These are phyloP conservation scores for Eucalyptus regnans DNA, from an alignment of 345 rosid species.

Conservation along the genomic window DNA sequence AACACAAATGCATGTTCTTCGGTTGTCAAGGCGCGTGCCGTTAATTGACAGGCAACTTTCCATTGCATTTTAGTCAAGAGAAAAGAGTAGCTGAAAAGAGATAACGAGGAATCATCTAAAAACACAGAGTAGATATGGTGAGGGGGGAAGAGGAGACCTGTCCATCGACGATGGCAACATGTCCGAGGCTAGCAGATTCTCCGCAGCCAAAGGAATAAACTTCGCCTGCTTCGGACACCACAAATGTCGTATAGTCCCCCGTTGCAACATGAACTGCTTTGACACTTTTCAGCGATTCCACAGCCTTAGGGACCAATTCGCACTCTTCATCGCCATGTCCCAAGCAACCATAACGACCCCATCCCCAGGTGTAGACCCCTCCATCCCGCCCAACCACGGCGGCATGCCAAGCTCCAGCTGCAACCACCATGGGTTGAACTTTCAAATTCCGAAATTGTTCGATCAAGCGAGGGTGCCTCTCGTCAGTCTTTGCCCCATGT, in stretches of 20 bases:
- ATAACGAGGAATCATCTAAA: not conserved
- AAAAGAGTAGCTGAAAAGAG: not conserved
- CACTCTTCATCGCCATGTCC: constrained; percentile 92
- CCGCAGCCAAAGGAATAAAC: constrained; percentile 96
- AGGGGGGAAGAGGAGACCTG: constrained; percentile 22
- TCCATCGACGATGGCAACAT: constrained; percentile 44
- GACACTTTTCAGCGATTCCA: constrained; percentile 54
- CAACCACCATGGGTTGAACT: constrained; percentile 77
- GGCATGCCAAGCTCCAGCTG: constrained; percentile 99
- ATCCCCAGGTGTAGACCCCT: constrained; percentile 95
- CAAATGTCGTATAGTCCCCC: constrained; percentile 88
- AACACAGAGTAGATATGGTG: not conserved
- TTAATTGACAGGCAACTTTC: not conserved
- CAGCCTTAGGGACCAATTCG: constrained; percentile 69
- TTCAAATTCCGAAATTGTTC: constrained; percentile 63
- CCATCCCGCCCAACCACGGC: constrained; percentile 94
- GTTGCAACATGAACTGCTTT: constrained; percentile 87
- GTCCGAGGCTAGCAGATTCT: constrained; percentile 92
- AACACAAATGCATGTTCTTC: not conserved
- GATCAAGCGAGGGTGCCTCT: constrained; percentile 81
- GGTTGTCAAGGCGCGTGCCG: not conserved
- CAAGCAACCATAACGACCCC: constrained; percentile 93
- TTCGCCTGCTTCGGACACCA: constrained; percentile 78
- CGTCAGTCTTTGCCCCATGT: constrained; percentile 64
- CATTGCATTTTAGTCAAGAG: not conserved